Evolutionary conservation across 306 rosid genomes (phyloP), one percentile per base, ranked within the genome.

Genomic region (Dalbergia cultrata): DNA sequence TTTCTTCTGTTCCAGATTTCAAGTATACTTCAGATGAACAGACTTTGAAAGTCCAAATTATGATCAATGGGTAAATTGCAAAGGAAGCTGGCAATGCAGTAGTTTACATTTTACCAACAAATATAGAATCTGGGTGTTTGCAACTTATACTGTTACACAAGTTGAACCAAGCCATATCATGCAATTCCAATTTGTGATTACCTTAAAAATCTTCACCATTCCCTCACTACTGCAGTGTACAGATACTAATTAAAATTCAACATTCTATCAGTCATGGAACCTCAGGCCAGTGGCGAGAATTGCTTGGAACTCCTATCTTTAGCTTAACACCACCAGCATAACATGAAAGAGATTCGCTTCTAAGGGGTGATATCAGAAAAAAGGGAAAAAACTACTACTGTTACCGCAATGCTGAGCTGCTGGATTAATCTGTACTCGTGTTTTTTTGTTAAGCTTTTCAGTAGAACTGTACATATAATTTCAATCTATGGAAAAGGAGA

Each of bases 1-100:
- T 18, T 47, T 18, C 82, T 13, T 5, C 2, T 45, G 76, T 19
- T 53, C 70, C 13, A 9, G 54, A 57, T 54, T 54, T 67, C 47
- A 58, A 78, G 82, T 31, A 52, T 21, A 11, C 17, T 60, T 60
- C 41, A 59, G 39, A 59, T 31, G 62, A 37, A 58, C 52, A 41
- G 21, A 52, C 31, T 79, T 45, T 34, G 19, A 17, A 59, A 49
- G 53, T 56, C 64, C 59, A 75, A 6, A 75, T 47, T 58, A 34
- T 45, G 75, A 50, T 56, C 17, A 19, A 26, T 43, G 60, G 22
- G 19, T 13, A 4, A 52, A 65, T 39, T 65, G 31, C 26, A 1
- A 77, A 65, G 43, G 56, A 65, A 14, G 66, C 53, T 6, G 13
- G 11, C n/a, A 72, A 37, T 10, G n/a, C 19, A 17, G 22, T 37